Percentiles rank a stretch among this genome's conserved stretches.
Conservation (phyloP, 129 eudicot genomes). For the Tagetes erecta region DNA sequence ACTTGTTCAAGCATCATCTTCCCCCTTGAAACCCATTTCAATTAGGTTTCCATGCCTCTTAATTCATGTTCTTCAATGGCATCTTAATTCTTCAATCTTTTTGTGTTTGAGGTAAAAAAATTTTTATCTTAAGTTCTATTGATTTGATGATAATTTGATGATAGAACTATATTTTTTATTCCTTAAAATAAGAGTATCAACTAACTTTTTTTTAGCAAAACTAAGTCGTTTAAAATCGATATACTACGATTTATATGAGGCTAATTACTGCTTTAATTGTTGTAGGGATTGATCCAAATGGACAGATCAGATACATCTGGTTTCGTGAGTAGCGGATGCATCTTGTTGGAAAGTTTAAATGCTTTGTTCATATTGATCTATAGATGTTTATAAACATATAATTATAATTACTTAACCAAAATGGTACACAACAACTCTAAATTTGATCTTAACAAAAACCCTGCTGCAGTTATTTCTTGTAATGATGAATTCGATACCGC, state of each 20-base stretch:
- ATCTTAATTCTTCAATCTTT: background rate
- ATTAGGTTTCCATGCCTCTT: background rate
- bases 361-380: slow-evolving; percentile 52
- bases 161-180: too few species aligned
- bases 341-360: slow-evolving; percentile 31
- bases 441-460: slow-evolving; percentile 47
- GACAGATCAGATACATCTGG: slow-evolving; percentile 80
- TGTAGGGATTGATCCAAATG: slow-evolving; percentile 41
- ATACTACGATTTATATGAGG: background rate
- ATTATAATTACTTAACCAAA: slow-evolving; percentile 8
- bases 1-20: slow-evolving; percentile 23
- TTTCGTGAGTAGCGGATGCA: slow-evolving; percentile 79
- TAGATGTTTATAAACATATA: slow-evolving; percentile 19
- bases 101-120: too few species aligned
- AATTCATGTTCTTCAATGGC: slow-evolving; percentile 18
- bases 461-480: slow-evolving; percentile 33
- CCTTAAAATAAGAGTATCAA: too few species aligned
- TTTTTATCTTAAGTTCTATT: background rate
- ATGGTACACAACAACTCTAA: slow-evolving; percentile 28
- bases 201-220: too few species aligned
- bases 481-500: slow-evolving; percentile 56
- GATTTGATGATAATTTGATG: background rate
- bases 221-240: background rate
- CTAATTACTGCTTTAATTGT: background rate
- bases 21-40: slow-evolving; percentile 17